Evolutionary conservation across 2,329 filamentous ascomycete genomes (phyloP).

Genomic region (Trichoderma aggressivum): DNA sequence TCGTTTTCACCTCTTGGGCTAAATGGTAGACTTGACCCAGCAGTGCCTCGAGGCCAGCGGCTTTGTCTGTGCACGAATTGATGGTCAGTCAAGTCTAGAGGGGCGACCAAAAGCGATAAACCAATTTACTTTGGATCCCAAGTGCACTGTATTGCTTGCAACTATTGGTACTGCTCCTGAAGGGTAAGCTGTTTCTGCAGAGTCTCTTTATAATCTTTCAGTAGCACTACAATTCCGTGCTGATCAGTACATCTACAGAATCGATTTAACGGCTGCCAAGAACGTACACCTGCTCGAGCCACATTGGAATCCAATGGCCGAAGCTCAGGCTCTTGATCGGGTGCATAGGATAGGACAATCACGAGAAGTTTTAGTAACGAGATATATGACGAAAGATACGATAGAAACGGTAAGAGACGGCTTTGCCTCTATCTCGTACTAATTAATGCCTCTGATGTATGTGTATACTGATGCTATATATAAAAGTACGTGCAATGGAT

Average conservation of each 20-base stretch:
- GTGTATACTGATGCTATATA: background rate
- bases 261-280: slow-evolving; percentile 19
- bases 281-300: slow-evolving; percentile 33
- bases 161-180: background rate
- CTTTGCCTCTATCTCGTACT: background rate
- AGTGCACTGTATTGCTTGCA: background rate
- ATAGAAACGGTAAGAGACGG: slow-evolving; percentile 4
- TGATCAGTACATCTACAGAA: background rate
- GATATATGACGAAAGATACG: slow-evolving; percentile 29
- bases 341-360: slow-evolving; percentile 32
- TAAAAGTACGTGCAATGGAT: background rate
- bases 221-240: background rate
- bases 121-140: background rate
- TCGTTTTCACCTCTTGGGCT: background rate
- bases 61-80: slow-evolving; percentile 26
- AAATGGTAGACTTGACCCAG: slow-evolving; percentile 30
- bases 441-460: background rate
- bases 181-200: background rate
- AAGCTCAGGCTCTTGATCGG: slow-evolving; percentile 33
- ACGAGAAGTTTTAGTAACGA: slow-evolving; percentile 26
- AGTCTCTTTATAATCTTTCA: background rate
- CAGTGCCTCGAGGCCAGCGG: slow-evolving; percentile 15
- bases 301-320: slow-evolving; percentile 35
- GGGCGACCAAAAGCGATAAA: background rate
- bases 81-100: slow-evolving; percentile 24